Percentiles rank a stretch among this genome's conserved stretches.
These are phyloP conservation scores for Cercospora sp. DNA, from an alignment of 2,329 filamentous ascomycete genomes.

Conservation along the genomic window DNA sequence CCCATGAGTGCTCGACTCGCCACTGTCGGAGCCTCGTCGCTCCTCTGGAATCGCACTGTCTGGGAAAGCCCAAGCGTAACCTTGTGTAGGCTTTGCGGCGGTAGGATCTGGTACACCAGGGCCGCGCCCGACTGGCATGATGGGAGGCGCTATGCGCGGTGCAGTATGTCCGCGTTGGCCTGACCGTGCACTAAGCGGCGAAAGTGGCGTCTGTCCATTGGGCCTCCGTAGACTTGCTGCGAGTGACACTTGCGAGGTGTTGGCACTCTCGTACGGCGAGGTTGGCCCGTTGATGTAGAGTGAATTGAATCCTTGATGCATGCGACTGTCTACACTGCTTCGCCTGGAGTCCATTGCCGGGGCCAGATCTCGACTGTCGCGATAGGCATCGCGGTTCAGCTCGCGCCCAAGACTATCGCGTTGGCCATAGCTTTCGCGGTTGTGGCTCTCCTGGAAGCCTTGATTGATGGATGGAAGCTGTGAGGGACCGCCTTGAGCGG, in stretches of 20 bases:
- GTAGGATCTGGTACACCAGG: conserved; percentile 63
- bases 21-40: conserved; percentile 51
- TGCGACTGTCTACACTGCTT: conserved; percentile 77
- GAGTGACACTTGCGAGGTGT: conserved; percentile 73
- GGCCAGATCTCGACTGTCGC: conserved; percentile 46
- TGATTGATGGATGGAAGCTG: conserved; percentile 60
- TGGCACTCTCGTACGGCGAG: conserved; percentile 74
- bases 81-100: conserved; percentile 77
- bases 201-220: conserved; percentile 50
- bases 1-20: conserved; percentile 51
- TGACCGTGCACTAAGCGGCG: conserved; percentile 43
- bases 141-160: conserved; percentile 70
- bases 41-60: conserved; percentile 63
- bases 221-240: conserved; percentile 65
- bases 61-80: conserved; percentile 81
- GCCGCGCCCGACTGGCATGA: conserved; percentile 67
- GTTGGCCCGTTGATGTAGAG: conserved; percentile 63
- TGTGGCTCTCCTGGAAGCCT: conserved; percentile 44
- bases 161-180: conserved; percentile 44
- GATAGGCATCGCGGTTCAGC: conserved; percentile 31
- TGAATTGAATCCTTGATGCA: conserved; percentile 70
- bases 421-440: conserved; percentile 47
- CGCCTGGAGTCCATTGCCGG: conserved; percentile 62
- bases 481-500: conserved; percentile 38
- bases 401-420: conserved; percentile 32